Evolutionary conservation across 2,329 filamentous ascomycete species (phyloP).

Genomic region (Penicillium concentricum): DNA sequence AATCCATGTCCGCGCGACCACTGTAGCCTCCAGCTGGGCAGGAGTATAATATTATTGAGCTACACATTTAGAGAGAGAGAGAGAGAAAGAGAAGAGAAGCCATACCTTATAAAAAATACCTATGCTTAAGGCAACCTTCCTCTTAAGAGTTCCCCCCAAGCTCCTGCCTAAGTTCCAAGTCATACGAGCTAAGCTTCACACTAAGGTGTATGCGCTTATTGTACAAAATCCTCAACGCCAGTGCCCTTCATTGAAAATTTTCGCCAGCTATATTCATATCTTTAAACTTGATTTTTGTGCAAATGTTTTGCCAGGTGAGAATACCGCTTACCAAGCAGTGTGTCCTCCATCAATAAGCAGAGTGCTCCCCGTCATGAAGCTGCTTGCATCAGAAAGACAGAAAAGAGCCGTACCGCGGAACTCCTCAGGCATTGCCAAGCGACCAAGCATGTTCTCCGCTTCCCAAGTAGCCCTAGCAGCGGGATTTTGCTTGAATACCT

Average conservation of each 20-base stretch:
- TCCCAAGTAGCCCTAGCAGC: conserved; percentile 52
- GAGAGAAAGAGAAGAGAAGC: no score
- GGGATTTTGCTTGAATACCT: conserved; percentile 72
- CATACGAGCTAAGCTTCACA: no score
- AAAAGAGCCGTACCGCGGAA: conserved; percentile 67
- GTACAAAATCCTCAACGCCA: neutral
- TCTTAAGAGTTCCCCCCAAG: no score
- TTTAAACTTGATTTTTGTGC: neutral
- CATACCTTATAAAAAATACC: no score
- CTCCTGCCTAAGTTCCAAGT: no score
- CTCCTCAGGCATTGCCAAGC: conserved; percentile 56
- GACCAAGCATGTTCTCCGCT: conserved; percentile 52
- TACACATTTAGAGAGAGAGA: no score
- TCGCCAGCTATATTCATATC: neutral
- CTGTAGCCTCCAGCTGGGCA: no score
- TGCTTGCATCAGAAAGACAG: conserved; percentile 64
- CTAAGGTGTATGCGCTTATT: neutral
- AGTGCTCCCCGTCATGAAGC: conserved; percentile 69
- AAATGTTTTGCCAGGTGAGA: neutral
- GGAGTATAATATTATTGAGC: no score
- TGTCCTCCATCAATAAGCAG: conserved; percentile 72
- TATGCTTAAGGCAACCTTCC: no score
- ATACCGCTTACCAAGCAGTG: conserved; percentile 42
- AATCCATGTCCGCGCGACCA: no score
- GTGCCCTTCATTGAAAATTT: neutral